phyloP scores from a whole-genome alignment of 1,139 yeast genomes.

The Sugiyamaella grinbergsii region DNA sequence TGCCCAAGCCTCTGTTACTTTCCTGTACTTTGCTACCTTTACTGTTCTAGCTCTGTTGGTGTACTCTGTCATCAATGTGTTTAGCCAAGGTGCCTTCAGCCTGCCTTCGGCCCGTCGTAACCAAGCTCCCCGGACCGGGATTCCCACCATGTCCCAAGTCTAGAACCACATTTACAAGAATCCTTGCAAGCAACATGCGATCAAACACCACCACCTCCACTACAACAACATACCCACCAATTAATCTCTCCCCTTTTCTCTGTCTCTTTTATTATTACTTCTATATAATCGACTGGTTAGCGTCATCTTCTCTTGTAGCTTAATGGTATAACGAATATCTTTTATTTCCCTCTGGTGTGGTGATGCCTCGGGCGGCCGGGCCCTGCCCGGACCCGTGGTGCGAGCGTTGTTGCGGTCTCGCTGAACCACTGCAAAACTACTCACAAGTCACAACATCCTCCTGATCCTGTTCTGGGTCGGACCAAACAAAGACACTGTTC shows the following conservation, averaged over 20 bases:
- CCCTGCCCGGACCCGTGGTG: conserved; percentile 6
- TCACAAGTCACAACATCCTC: no score
- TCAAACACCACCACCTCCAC: neutral
- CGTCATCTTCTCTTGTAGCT: conserved; percentile 4
- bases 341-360: neutral
- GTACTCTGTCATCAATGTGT: conserved; percentile 59
- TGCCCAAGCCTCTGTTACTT: conserved; percentile 89
- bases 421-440: no score
- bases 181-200: no score
- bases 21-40: conserved; percentile 84
- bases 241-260: neutral
- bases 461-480: conserved; percentile 5
- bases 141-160: conserved; percentile 86
- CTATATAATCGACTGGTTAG: neutral
- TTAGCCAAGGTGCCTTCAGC: conserved; percentile 78
- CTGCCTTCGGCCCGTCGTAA: conserved; percentile 47
- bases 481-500: conserved; percentile 13
- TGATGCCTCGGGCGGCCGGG: conserved; percentile 6
- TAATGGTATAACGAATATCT: conserved; percentile 4
- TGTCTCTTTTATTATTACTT: conserved; percentile 1
- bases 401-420: no score
- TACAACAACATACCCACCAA: no score
- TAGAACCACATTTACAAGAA: conserved; percentile 26
- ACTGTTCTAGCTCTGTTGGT: conserved; percentile 69
- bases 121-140: conserved; percentile 70